A percentile compares a stretch with the other conserved stretches of the same genome.
Evolutionary conservation across 176 grass and related monocot genomes (phyloP).

Genomic region (Triticum aestivum): IWGSC_CS_RefSeq_v2.1 NC_057794.1:512971873-512972372

Average conservation of each 20-base stretch:
- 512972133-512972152: not conserved
- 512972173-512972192: not conserved
- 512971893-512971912: slow-evolving; percentile 39
- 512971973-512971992: not conserved
- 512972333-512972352: slow-evolving; percentile 73
- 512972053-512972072: slow-evolving; percentile 7
- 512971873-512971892: slow-evolving; percentile 19
- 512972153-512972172: not conserved
- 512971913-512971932: slow-evolving; percentile 26
- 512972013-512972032: not conserved
- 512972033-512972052: not conserved
- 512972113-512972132: not conserved
- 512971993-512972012: not conserved
- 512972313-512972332: slow-evolving; percentile 57
- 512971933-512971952: not conserved
- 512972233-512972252: no score
- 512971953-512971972: not conserved
- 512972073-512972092: not conserved
- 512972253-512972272: not conserved
- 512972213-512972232: not conserved
- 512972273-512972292: slow-evolving; percentile 12
- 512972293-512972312: slow-evolving; percentile 45
- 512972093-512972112: not conserved
- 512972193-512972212: not conserved
- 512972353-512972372: slow-evolving; percentile 54